These are phyloP conservation scores for Microcera coccophila DNA, from an alignment of 2,329 filamentous ascomycete species.

Conservation along the genomic window DNA sequence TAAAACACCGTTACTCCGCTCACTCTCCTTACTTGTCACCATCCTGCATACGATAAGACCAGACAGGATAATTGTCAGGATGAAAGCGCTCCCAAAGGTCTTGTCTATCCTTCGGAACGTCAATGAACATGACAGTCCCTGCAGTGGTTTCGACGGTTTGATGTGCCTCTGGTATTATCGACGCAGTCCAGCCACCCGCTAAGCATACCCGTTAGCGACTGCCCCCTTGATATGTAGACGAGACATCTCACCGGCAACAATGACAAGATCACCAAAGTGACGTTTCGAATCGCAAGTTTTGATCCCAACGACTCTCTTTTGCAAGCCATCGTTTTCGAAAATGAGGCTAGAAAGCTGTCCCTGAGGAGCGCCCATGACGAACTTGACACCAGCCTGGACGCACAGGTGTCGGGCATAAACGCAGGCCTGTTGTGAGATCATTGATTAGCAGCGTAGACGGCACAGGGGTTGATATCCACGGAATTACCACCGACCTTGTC, in stretches of 20 bases:
- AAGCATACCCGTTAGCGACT: no score
- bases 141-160: slow-evolving; percentile 35
- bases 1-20: not conserved
- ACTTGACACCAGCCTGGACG: slow-evolving; percentile 4
- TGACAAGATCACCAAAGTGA: slow-evolving; percentile 22
- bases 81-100: slow-evolving; percentile 5
- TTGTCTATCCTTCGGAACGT: slow-evolving; percentile 5
- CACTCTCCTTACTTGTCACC: slow-evolving; percentile 2
- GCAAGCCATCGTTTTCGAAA: not conserved
- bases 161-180: slow-evolving; percentile 26
- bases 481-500: slow-evolving; percentile 18
- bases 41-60: slow-evolving; percentile 3
- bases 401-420: slow-evolving; percentile 3
- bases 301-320: slow-evolving; percentile 24
- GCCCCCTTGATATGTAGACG: no score
- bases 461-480: no score
- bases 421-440: no score
- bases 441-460: no score
- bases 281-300: slow-evolving; percentile 24
- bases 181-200: slow-evolving; percentile 28
- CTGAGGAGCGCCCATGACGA: slow-evolving; percentile 1
- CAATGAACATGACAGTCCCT: slow-evolving; percentile 34
- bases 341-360: slow-evolving; percentile 2
- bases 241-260: slow-evolving; percentile 23
- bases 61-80: slow-evolving; percentile 6